Conservation (phyloP, 345 rosid genomes). For the Chamaenerion angustifolium region DNA sequence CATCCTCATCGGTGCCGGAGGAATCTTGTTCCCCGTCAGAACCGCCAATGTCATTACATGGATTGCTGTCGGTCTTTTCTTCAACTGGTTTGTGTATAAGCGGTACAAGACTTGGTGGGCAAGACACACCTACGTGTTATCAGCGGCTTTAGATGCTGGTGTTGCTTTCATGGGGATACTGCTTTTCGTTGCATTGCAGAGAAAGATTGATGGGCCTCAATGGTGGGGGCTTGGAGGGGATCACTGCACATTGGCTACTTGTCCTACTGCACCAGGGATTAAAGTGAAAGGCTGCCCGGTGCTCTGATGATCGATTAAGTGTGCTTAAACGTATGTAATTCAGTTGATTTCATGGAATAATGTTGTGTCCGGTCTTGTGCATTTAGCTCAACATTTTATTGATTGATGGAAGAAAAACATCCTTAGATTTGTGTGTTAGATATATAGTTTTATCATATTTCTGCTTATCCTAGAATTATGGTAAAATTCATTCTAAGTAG, state of each 20-base stretch:
- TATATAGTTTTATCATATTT: too few relatives aligned
- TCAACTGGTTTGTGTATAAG: conserved; percentile 49
- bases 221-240: conserved; percentile 69
- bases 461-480: too few relatives aligned
- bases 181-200: conserved; percentile 46
- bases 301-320: conserved; percentile 9
- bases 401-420: too few relatives aligned
- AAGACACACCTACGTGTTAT: conserved; percentile 48
- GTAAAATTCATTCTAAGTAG: too few relatives aligned
- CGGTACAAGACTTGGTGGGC: conserved; percentile 67
- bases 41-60: conserved; percentile 50
- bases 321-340: too few relatives aligned
- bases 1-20: conserved; percentile 30
- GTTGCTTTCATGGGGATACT: conserved; percentile 53
- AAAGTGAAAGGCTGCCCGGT: conserved; percentile 40
- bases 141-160: conserved; percentile 79
- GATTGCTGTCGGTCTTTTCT: conserved; percentile 50
- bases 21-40: conserved; percentile 44
- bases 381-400: too few relatives aligned
- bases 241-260: conserved; percentile 47
- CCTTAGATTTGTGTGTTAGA: too few relatives aligned
- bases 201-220: conserved; percentile 33
- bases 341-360: too few relatives aligned
- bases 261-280: conserved; percentile 59
- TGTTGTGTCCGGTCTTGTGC: too few relatives aligned